Base-by-base conservation (phyloP, 768 basidiomycete species). In the Suillus hirtellus region DNA sequence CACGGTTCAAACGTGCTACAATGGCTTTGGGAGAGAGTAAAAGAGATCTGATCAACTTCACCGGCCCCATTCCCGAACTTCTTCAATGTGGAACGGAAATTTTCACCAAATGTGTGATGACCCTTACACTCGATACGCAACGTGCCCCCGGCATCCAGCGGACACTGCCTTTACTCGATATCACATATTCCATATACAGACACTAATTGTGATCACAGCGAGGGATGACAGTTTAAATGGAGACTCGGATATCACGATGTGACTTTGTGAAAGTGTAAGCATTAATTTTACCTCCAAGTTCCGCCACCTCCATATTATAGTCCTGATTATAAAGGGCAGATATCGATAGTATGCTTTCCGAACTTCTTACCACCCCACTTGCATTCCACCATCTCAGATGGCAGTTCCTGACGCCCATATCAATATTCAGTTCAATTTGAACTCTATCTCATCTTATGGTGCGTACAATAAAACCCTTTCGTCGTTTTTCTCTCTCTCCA, bases 131-230 rank as follows among this genome's bases (percentile, higher is more conserved):
- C 53, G 50, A 59, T 40, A 60, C 56, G 47, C 67, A 68, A 71
- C 71, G 73, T 74, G 73, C 63, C 35, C 47, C 21, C 66, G 70
- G 55, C 38, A 67, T 19, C 43, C 68, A 58, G 74, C 73, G 73
- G 65, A 2, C 0, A 17, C 46, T 6, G 52, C 59, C 53, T 61
- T 60, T 21, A 12, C 43, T 24, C 17, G 35, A 63, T 35, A 42
- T 71, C 66, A 64, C 63, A 67, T 37, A 53, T 61, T 8, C 72
- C 54, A 47, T 40, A 63, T 66, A 14, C 2, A 9, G 63, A 64
- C 9, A 56, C 27, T 34, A 9, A 7, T 21, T 66, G 75, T 76
- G 75, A 75, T 76, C 69, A 76, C 60, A 71, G 55, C 67, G 64
- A 73, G 73, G 66, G 65, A 2, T 1, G 2, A 12, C 1, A 2